phyloP scores from a whole-genome alignment of 129 eudicot species.

The Lonicera japonica region DNA sequence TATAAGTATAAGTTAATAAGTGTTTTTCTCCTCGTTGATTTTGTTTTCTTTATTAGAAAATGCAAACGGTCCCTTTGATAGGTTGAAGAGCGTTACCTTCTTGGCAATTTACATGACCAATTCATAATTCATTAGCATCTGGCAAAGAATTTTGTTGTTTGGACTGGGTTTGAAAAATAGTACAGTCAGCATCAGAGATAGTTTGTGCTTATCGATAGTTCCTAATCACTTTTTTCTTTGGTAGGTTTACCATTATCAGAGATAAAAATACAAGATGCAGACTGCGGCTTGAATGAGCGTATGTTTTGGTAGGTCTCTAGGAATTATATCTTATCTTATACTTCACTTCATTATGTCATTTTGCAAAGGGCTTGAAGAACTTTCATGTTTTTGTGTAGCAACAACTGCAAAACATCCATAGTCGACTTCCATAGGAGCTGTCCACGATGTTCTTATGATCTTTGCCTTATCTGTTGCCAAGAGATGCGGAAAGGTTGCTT shows the following conservation, averaged over 20 bases:
- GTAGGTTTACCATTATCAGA: conserved; percentile 34
- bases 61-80: too few species aligned
- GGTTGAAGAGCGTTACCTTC: too few species aligned
- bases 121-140: too few species aligned
- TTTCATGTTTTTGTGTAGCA: conserved; percentile 17
- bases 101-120: too few species aligned
- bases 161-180: too few species aligned
- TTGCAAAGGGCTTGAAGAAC: not conserved
- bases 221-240: too few species aligned
- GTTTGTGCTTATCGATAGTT: too few species aligned
- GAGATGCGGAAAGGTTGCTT: conserved; percentile 30
- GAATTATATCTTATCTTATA: not conserved
- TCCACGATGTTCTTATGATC: conserved; percentile 21
- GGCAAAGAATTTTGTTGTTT: too few species aligned
- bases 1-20: too few species aligned
- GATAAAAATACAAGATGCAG: conserved; percentile 12
- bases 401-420: conserved; percentile 37
- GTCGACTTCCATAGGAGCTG: conserved; percentile 31
- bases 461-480: conserved; percentile 38
- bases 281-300: conserved; percentile 27
- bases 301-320: conserved; percentile 28
- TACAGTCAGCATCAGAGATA: too few species aligned
- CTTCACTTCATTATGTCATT: not conserved
- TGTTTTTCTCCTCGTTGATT: too few species aligned
- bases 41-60: too few species aligned